Evolutionary conservation across 2,329 filamentous ascomycete species (phyloP), one percentile per base, ranked within the genome.

Genomic region (Curvularia lunata): DNA sequence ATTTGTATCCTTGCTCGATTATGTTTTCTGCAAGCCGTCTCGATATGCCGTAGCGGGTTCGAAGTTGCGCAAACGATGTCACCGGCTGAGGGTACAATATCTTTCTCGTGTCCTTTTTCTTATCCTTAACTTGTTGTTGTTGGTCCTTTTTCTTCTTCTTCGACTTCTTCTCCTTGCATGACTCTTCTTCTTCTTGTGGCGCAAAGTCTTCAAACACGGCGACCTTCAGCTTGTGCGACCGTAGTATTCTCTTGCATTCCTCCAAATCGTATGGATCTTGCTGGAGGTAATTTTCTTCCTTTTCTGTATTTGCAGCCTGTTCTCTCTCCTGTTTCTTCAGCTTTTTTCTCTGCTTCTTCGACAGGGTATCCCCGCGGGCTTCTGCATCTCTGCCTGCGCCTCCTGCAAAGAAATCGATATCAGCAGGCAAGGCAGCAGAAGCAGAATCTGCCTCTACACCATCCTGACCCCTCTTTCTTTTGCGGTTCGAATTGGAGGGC

Each of bases 181-280:
- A 75, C 53, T 80, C 51, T 49, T 64, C 58, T 49, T 64, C 58
- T 78, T 75, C 28, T 74, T 55, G 65, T 12, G 62, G 52, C 30
- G 59, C 62, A 53, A 75, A 74, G 77, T 80, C 69, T 75, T 78
- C 86, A n/a, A 97, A 79, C 48, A 96, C 81, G 0, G 90, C 91
- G 38, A 96, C 85, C 76, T 97, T 97, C 64, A 97, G 82, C 63
- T 92, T 90, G 77, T 97, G 92, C 55, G 87, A 89, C 60, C 88
- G 88, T 60, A 97, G 79, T 10, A 94, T 82, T 58, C 88, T 86
- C 67, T 89, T 88, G 67, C 91, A 88, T 72, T 93, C 86, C 55
- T 89, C 88, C 68, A 90, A 84, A 67, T 86, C 85, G 66, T 92
- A 82, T 0, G 52, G 46, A 23, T 68, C 64, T 60, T 52, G 52